Base-by-base conservation (phyloP, 208 protist genomes). In the Crithidia acanthocephali region DNA sequence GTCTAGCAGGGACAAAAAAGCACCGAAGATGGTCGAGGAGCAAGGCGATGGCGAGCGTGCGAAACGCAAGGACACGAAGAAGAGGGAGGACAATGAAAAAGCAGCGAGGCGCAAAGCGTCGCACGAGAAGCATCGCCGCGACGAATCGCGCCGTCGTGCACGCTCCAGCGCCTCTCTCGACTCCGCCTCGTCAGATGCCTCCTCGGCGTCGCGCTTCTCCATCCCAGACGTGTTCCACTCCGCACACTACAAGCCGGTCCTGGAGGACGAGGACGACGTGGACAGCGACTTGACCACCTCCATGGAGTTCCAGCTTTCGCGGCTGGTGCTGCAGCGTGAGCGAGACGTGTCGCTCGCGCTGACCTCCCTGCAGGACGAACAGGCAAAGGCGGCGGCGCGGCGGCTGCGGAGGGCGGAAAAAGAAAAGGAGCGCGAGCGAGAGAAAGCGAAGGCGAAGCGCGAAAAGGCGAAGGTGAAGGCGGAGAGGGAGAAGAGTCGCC, bases 301-400 rank as follows among this genome's bases (percentile, higher is more conserved):
- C 20, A 72, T 77, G 30, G 72, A 67, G 50, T 77, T 72, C 50
- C 72, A 77, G 42, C 64, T 77, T 0, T 72, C 72, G 11, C 72
- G 72, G 1, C 65, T 77, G 33, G 52, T 28, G 45, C 48, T 60
- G 58, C 57, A 56, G 48, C 72, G 64, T 7, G 72, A 77, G 42
- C n/a, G 20, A 53, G 51, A 48, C 6, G 51, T 60, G 16, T 69
- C 64, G 5, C 23, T 23, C 25, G 64, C 64, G 25, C 15, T 61
- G 40, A 37, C 32, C 3, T 20, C 37, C 2, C 25, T 60, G 47
- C 27, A 35, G 23, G 35, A 51, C 3, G n/a, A 22, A n/a, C 28
- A 66, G 44, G 30, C 63, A 18, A 37, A 30, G 13, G 47, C 15
- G 10, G 45, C 23, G 55, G 44, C 28, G 44, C 20, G 47, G 42